Evolutionary conservation across 192 early-diverging fungal genomes (phyloP), one percentile per base, ranked within the genome.

Genomic region (Coemansia sp.): DNA sequence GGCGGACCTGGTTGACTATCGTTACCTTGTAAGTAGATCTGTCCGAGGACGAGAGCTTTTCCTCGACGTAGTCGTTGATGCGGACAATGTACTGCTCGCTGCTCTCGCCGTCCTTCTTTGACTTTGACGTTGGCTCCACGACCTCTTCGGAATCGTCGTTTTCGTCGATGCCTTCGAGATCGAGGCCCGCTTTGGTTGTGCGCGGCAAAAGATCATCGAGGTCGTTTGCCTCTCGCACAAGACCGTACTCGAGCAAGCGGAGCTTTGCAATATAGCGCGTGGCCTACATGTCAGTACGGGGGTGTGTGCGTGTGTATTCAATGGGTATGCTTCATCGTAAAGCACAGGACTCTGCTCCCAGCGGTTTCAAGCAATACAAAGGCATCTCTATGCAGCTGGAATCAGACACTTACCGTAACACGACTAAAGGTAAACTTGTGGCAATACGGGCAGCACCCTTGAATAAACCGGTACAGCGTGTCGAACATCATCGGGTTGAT

Each of bases 401-500:
- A 40, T 7, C 13, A 29, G 29, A 2, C n/a, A 75, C 78, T 71
- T 65, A 69, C 59, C 52, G 69, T 81, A 19, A 75, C 78, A 9
- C 78, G 73, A 33, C 73, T 81, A 10, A 75, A 75, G n/a, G 70
- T 81, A 67, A 98, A 89, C 20, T 86, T 79, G 69, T 95, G 93
- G 84, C 97, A 99, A 66, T 93, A 93, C 22, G 90, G 83, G 77
- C 97, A 99, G 49, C 86, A 77, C 2, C 92, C 89, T 58, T 91
- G 91, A 9, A 99, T 79, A 46, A 96, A 74, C 67, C 87, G 89
- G 77, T 91, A 93, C 78, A 96, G 82, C n/a, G 93, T 87, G n/a
- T 84, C 82, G 73, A 98, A 97, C 71, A 97, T 93, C 84, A 97
- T 87, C 19, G 97, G 90, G 79, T 99, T 97, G 77, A 94, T 89